Base-by-base conservation (phyloP, 345 rosid species). In the Anacardium occidentale region DNA sequence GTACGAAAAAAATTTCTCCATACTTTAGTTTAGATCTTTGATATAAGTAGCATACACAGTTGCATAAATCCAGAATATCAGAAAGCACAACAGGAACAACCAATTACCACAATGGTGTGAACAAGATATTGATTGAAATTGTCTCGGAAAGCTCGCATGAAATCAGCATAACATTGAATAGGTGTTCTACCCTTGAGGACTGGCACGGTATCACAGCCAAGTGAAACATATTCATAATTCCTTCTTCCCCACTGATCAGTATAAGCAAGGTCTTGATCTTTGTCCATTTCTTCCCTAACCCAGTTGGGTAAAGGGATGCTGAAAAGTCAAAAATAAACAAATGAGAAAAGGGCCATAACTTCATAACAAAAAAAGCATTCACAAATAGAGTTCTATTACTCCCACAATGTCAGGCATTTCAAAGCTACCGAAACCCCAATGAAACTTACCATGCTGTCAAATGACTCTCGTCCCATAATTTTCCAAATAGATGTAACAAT, bases 201-300 rank as follows among this genome's bases (percentile, higher is more conserved):
- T 0, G 99, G 96, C 44, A 92, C 83, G 64, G 88, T 89, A 74
- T 95, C 99, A 76, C 94, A 89, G 1, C 99, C 99, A 51, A 95
- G 93, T 20, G 99, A 92, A 65, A 92, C 3, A 62, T 90, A 89
- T 77, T 95, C 99, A 48, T 85, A 82, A 80, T 92, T 95, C 80
- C 99, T 90, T 80, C 97, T 88, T 55, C 97, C 97, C 99, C 99
- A 95, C 64, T 95, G 99, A 81, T 95, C 99, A 34, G 99, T 95
- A 64, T 92, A 95, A 17, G 93, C 98, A 68, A 95, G 92, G 24
- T 92, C 87, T 17, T 73, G 89, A 45, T 95, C 96, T 21, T 78
- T 84, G 7, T 88, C 83, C 10, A 91, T 81, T 85, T 92, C 98
- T 65, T 92, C 98, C 74, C 79, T 75, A 44, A 77, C 98, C 99